Percentiles rank a stretch among this genome's conserved stretches.
Conservation (phyloP, 176 grass and related monocot species). For the Pontederia crassipes region DNA sequence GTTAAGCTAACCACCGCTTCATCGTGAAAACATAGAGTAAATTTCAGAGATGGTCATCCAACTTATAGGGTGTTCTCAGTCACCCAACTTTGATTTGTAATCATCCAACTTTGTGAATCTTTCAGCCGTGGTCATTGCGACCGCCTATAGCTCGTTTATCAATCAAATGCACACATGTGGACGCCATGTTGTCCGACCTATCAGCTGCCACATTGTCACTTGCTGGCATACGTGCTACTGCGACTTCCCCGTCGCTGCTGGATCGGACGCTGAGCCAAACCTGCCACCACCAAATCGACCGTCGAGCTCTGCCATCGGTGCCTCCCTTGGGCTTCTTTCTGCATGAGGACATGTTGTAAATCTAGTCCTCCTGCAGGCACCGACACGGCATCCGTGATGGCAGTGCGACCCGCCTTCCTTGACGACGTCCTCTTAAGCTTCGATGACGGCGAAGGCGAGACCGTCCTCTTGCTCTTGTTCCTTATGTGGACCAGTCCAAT, state of each 20-base stretch:
- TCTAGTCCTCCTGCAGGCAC: slow-evolving; percentile 44
- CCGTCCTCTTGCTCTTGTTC: slow-evolving; percentile 31
- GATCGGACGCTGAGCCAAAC: slow-evolving; percentile 15
- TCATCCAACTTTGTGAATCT: no score
- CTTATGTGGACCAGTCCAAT: slow-evolving; percentile 83
- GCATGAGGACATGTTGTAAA: slow-evolving; percentile 36
- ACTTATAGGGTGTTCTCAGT: no score
- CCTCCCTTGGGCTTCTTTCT: background rate
- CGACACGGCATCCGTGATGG: slow-evolving; percentile 19
- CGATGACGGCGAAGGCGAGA: background rate
- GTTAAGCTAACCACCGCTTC: no score
- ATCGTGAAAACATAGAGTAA: no score
- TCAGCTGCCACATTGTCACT: no score
- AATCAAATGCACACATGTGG: no score
- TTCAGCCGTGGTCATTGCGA: no score
- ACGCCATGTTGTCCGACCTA: no score
- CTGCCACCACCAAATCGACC: slow-evolving; percentile 4
- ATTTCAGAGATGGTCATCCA: no score
- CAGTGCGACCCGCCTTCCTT: slow-evolving; percentile 11
- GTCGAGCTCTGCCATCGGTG: background rate
- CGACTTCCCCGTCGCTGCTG: background rate
- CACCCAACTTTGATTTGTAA: no score
- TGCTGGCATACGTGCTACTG: slow-evolving; percentile 3
- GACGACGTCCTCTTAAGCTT: slow-evolving; percentile 8
- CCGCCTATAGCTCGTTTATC: no score